phyloP scores from a whole-genome alignment of 2,329 filamentous ascomycete genomes.

The Conoideocrella luteorostrata region DNA sequence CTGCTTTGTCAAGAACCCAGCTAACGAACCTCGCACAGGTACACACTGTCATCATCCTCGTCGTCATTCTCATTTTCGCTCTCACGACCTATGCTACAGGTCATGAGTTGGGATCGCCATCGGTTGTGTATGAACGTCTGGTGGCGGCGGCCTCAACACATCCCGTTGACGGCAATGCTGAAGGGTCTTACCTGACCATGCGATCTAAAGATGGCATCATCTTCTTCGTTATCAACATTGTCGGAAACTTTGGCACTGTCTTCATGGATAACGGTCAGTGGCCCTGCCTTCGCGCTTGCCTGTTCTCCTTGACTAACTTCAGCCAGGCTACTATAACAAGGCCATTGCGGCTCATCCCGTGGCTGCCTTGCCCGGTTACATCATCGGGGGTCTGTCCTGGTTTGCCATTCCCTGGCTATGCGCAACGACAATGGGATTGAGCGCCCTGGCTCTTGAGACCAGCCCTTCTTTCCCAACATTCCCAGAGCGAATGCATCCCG shows the following conservation, averaged over 20 bases:
- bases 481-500: slow-evolving; percentile 61
- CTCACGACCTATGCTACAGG: slow-evolving; percentile 75
- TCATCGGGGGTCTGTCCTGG: slow-evolving; percentile 80
- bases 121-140: slow-evolving; percentile 70
- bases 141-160: slow-evolving; percentile 60
- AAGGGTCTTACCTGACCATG: slow-evolving; percentile 85
- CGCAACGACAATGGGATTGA: slow-evolving; percentile 80
- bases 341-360: slow-evolving; percentile 82
- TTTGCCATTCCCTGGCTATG: slow-evolving; percentile 88
- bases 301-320: neutral
- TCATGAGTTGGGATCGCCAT: slow-evolving; percentile 64
- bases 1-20: neutral
- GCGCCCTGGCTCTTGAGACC: slow-evolving; percentile 71
- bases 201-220: slow-evolving; percentile 62
- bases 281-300: neutral
- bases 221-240: slow-evolving; percentile 84
- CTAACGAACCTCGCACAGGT: neutral
- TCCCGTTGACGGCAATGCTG: slow-evolving; percentile 71
- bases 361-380: slow-evolving; percentile 80
- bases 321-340: slow-evolving; percentile 70
- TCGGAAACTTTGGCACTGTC: slow-evolving; percentile 77
- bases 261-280: slow-evolving; percentile 67
- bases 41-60: slow-evolving; percentile 72
- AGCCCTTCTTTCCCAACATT: slow-evolving; percentile 66
- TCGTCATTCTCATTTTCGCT: slow-evolving; percentile 80